Base-by-base conservation (phyloP, 208 protist species). In the Novymonas esmeraldas region DNA sequence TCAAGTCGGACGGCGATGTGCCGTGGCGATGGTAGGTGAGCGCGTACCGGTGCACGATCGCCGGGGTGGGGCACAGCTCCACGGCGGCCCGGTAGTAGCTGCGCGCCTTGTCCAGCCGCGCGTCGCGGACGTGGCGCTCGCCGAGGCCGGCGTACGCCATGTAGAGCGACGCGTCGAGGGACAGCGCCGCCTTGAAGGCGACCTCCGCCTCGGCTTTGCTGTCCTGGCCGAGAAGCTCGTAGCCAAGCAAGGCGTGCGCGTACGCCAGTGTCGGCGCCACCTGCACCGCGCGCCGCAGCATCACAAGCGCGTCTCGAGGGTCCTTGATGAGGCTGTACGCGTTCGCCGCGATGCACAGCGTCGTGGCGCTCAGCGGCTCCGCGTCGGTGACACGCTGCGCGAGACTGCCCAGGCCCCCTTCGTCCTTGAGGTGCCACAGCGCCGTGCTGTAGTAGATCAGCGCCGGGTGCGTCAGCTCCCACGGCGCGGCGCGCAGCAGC, bases 101-200 rank as follows among this genome's bases (percentile, higher is more conserved):
- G 5, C 89, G 85, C 1, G 97, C 95, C 5, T 88, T 20, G 41
- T 95, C 79, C 42, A 95, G 81, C 59, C 97, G 93, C 59, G 98
- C 97, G 55, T 95, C 93, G 16, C 93, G 66, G 38, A 94, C 89
- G 59, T 95, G 95, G 20, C 98, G 87, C 49, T 96, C 87, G 6
- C 97, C 98, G 2, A 99, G 77, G 9, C 98, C 97, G 38, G 98
- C 98, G 80, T 97, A 98, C n/a, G 97, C 96, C 59, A 98, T 98
- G 82, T 99, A 99, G 73, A 98, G 95, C 5, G 88, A 72, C 9
- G 63, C 42, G 74, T 99, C 96, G 29, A 92, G 79, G 5, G 78
- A 62, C n/a, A 99, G 76, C 16, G 98, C 98, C 20, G 75, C 73
- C 33, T 94, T 77, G 86, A 98, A 99, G 18, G 80, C 89, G 2